A percentile compares a stretch with the other conserved stretches of the same genome.
These are phyloP conservation scores for Macaranga tanarius DNA, from an alignment of 441 rosid species.

Conservation along the genomic window DNA sequence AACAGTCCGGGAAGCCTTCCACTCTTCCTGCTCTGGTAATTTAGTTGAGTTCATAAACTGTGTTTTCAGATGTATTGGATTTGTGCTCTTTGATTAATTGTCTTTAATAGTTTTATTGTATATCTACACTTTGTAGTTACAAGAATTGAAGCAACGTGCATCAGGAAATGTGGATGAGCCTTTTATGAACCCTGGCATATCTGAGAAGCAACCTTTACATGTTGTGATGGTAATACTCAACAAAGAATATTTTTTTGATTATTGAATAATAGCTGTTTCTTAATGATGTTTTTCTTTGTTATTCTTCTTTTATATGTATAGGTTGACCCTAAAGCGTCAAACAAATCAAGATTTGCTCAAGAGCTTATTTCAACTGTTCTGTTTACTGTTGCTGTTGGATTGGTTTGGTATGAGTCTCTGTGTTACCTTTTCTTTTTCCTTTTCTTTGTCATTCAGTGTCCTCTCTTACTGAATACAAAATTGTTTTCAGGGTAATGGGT, in stretches of 20 bases:
- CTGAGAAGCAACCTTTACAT: slow-evolving; percentile 94
- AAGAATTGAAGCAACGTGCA: slow-evolving; percentile 89
- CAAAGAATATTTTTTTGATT: neutral
- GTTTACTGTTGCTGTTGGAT: slow-evolving; percentile 80
- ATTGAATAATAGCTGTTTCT: neutral
- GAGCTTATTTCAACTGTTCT: slow-evolving; percentile 87
- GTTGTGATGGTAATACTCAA: slow-evolving; percentile 70
- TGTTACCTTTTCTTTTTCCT: slow-evolving; percentile 1
- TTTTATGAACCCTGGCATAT: slow-evolving; percentile 76
- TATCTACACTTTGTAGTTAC: slow-evolving; percentile 53
- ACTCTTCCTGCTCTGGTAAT: slow-evolving; percentile 86
- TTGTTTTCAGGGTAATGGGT: slow-evolving; percentile 77
- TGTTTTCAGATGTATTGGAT: too few relatives aligned
- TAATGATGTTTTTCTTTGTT: neutral
- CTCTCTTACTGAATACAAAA: slow-evolving; percentile 23
- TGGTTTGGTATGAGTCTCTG: slow-evolving; percentile 62
- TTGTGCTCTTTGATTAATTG: neutral
- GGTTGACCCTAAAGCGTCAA: slow-evolving; percentile 86
- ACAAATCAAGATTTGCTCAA: slow-evolving; percentile 77
- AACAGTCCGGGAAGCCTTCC: slow-evolving; percentile 70
- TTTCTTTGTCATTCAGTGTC: slow-evolving; percentile 19
- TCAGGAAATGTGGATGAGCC: slow-evolving; percentile 65
- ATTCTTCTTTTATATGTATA: slow-evolving; percentile 32
- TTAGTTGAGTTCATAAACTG: neutral
- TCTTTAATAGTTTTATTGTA: slow-evolving; percentile 4